Base-by-base conservation (phyloP, 1,139 yeast species). In the Hansenula lynferdii region DNA sequence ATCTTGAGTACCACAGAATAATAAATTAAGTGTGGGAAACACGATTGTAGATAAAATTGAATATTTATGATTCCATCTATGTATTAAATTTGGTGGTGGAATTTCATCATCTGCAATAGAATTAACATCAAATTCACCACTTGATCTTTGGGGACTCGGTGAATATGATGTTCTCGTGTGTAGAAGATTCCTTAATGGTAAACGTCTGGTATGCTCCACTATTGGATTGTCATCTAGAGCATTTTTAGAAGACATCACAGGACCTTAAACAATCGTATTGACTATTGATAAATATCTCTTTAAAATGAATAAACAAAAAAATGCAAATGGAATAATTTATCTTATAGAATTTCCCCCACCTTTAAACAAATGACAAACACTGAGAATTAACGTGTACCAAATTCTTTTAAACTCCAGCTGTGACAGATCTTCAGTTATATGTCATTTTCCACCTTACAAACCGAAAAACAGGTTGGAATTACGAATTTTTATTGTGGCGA, bases 1-100 rank as follows among this genome's bases (percentile, higher is more conserved):
- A 51, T 84, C 85, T 52, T 90, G 96, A 1, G 97, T 86, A n/a
- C 98, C 98, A 42, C 96, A 94, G 57, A 85, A 85, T 15, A 92
- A 54, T 31, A 80, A 63, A 31, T 74, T 68, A 41, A 72, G 72
- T 23, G 61, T 60, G 0, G 85, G 82, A 23, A 83, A 78, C 8
- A 85, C 74, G 7, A 84, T 78, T 21, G 86, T 77, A 36, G 95
- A 82, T n/a, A 92, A 71, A 20, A 90, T 82, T 1, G 95, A 81
- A 49, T 77, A 80, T 3, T 73, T 64, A 46, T 79, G 80, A 19
- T 75, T 70, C 97, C 97, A 90, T 52, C 75, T 70, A 57, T 89
- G 97, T 5, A 85, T 61, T 35, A 72, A 47, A 18, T 51, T 42
- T 23, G 64, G 58, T 4, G 37, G 17, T 14, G 10, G 5, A 6